Conservation (phyloP, 164 flowering plant genomes). For the Euptelea pleiosperma region DNA sequence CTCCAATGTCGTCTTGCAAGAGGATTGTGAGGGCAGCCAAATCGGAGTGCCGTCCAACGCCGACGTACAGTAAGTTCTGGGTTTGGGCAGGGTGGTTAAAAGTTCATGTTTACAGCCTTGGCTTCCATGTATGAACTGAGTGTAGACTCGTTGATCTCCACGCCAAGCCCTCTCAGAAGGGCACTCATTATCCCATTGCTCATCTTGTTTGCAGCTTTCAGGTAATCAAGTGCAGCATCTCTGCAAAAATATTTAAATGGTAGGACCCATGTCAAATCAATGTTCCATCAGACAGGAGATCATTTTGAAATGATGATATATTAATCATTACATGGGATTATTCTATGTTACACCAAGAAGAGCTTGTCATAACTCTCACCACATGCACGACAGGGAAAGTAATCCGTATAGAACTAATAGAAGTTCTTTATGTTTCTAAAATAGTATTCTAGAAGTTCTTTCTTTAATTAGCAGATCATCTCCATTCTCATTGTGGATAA, state of each 20-base stretch:
- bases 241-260: background rate
- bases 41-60: constrained; percentile 24
- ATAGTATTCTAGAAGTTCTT: too few species aligned
- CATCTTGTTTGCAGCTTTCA: constrained; percentile 16
- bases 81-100: constrained; percentile 19
- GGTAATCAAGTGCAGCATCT: constrained; percentile 19
- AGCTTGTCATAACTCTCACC: too few species aligned
- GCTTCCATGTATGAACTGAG: constrained; percentile 10
- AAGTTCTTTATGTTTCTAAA: too few species aligned
- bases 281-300: too few species aligned
- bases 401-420: too few species aligned
- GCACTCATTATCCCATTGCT: constrained; percentile 7
- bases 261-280: background rate
- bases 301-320: too few species aligned
- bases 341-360: too few species aligned
- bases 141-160: constrained; percentile 9
- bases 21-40: constrained; percentile 20
- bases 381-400: too few species aligned
- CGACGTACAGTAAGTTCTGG: constrained; percentile 20
- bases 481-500: too few species aligned
- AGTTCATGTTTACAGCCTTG: constrained; percentile 23
- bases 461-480: too few species aligned
- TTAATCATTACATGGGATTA: too few species aligned
- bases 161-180: constrained; percentile 16
- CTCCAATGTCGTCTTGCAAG: constrained; percentile 24